These are phyloP conservation scores for Crithidia thermophila DNA, from an alignment of 208 protist species.

Conservation along the genomic window DNA sequence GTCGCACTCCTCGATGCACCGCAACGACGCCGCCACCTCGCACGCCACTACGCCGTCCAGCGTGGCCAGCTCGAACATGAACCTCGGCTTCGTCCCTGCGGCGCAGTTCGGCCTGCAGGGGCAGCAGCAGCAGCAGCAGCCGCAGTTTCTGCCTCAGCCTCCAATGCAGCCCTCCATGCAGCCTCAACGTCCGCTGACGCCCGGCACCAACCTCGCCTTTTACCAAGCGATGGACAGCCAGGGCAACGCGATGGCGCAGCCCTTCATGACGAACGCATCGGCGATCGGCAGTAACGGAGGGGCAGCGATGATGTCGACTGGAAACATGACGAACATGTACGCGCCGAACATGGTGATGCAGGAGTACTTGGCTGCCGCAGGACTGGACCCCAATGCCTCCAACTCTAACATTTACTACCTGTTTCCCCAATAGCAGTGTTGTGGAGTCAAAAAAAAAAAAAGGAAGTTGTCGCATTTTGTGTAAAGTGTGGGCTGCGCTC, in stretches of 20 bases:
- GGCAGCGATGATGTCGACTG: background rate
- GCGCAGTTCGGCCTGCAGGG: conserved; percentile 11
- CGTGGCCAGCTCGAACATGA: conserved; percentile 11
- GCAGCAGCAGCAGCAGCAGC: background rate
- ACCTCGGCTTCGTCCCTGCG: conserved; percentile 6
- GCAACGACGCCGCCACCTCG: conserved; percentile 12
- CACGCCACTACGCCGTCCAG: conserved; percentile 25
- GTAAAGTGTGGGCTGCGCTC: background rate
- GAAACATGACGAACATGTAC: conserved; percentile 1
- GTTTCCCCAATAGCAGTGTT: conserved; percentile 1
- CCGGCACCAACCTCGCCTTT: conserved; percentile 1
- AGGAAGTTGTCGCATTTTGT: too few species aligned
- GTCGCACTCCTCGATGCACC: conserved; percentile 23
- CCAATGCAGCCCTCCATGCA: conserved; percentile 11
- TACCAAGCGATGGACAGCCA: conserved; percentile 8
- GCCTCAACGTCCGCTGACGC: conserved; percentile 7
- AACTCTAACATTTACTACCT: conserved; percentile 28
- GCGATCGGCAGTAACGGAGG: background rate
- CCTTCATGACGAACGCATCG: background rate
- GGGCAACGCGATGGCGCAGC: background rate
- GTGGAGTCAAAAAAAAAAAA: background rate
- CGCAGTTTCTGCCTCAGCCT: background rate
- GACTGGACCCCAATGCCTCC: conserved; percentile 12
- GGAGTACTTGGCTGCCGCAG: conserved; percentile 16
- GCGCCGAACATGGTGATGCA: conserved; percentile 8